Base-by-base conservation (phyloP, 495 filamentous ascomycete genomes). In the Penicillium pancosmium region DNA sequence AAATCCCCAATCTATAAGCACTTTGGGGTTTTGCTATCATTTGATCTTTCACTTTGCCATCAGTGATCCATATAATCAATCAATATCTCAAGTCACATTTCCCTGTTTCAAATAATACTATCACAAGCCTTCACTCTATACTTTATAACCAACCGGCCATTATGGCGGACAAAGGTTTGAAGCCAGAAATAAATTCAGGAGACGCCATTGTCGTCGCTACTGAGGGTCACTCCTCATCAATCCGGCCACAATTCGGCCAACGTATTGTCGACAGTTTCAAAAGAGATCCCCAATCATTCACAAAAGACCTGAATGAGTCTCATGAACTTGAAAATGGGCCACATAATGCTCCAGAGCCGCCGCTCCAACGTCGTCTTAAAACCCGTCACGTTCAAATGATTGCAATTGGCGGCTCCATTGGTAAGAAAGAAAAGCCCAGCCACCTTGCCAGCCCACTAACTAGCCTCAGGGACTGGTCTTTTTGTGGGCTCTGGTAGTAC, bases 381-480 rank as follows among this genome's bases (percentile, higher is more conserved):
- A 86, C 88, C 11, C 82, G 92, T 38, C 93, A 97, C 78, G 69
- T 97, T 59, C 92, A 96, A 80, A 96, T 97, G 92, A 96, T 97
- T 78, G 93, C 93, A 7, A 95, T 97, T 62, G 92, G 92, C 59
- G 94, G 94, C 34, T 93, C 90, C 1, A 97, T 98, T 61, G 93
- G 93, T 88, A 84, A 49, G 78, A 19, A 41, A 11, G 2, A 25
- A 4, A 6, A 7, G 0, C 36, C 4, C 12, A 38, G 11, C 11
- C 12, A 13, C 11, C 2, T 12, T 3, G 9, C 0, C 5, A 9
- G 10, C 5, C 15, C 16, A 10, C 41, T 46, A 46, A 52, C 40
- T n/a, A 9, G 16, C 8, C 7, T 5, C 61, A 93, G 91, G 91
- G 57, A 94, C 92, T 34, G 93, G 93, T 64, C 80, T 98, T 5